phyloP scores from a whole-genome alignment of 2,329 filamentous ascomycete genomes.

The Didymellaceae sp. region DNA sequence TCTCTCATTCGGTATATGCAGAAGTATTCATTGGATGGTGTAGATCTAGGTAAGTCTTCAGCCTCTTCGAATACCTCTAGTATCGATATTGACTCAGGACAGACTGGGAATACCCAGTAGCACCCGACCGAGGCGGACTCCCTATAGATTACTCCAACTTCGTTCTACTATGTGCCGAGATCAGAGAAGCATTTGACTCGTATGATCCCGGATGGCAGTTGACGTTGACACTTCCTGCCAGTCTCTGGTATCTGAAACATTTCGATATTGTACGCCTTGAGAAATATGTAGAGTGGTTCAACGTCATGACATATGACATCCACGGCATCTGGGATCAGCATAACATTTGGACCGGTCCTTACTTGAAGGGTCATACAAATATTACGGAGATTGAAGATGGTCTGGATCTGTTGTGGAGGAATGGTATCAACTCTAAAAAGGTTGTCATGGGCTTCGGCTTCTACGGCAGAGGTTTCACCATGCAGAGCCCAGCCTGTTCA shows the following conservation, averaged over 20 bases:
- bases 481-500: not conserved
- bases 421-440: not conserved
- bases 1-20: not conserved
- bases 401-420: not conserved
- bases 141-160: not conserved
- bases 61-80: too few species aligned
- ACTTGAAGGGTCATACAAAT: not conserved
- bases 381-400: not conserved
- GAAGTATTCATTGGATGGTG: not conserved
- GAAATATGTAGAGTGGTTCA: slow-evolving; percentile 48
- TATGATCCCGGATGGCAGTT: not conserved
- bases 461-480: not conserved
- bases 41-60: not conserved
- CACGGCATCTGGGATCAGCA: slow-evolving; percentile 34
- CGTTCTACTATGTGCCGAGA: not conserved
- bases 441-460: not conserved
- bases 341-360: not conserved
- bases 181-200: not conserved
- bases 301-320: slow-evolving; percentile 56
- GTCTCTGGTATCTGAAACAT: not conserved
- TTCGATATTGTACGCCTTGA: slow-evolving; percentile 22
- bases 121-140: not conserved
- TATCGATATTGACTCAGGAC: too few species aligned
- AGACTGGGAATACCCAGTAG: not conserved
- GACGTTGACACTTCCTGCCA: not conserved